Conservation (phyloP, 164 flowering plant genomes). For the Kingdonia uniflora region DNA sequence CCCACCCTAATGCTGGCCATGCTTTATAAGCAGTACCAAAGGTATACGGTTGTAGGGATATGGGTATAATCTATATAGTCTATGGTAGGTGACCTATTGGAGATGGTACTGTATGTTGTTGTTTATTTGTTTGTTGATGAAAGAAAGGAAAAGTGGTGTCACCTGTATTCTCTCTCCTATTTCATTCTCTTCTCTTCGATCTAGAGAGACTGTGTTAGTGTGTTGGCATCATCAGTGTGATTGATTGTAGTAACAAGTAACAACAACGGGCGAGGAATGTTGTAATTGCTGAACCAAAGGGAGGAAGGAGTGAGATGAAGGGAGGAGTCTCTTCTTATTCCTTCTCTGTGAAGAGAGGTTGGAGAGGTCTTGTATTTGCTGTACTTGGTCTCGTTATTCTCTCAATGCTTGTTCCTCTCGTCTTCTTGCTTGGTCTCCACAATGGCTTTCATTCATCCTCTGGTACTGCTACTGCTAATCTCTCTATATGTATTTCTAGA, state of each 20-base stretch:
- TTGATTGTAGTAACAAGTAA: too few species aligned
- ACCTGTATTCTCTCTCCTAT: background rate
- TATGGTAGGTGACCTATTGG: too few species aligned
- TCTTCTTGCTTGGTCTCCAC: constrained; percentile 70
- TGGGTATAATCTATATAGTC: too few species aligned
- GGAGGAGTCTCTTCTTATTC: constrained; percentile 19
- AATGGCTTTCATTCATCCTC: constrained; percentile 41
- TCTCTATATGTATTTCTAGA: background rate
- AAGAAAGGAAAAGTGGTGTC: background rate
- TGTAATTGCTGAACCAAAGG: too few species aligned
- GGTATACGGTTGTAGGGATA: too few species aligned
- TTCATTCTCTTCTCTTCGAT: background rate
- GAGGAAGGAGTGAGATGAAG: constrained; percentile 4
- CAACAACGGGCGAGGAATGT: too few species aligned
- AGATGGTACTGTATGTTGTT: too few species aligned
- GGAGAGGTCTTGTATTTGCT: constrained; percentile 63
- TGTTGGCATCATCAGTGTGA: too few species aligned
- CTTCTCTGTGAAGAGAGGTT: constrained; percentile 59
- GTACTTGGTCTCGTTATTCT: constrained; percentile 70
- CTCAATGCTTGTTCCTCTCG: constrained; percentile 88
- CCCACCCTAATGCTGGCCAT: too few species aligned
- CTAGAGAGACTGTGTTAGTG: too few species aligned
- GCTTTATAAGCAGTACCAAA: too few species aligned
- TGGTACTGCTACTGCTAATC: constrained; percentile 12
- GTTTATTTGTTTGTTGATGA: background rate